Evolutionary conservation across 257 asterid species (phyloP).

Genomic region (Salvia miltiorrhiza): DNA sequence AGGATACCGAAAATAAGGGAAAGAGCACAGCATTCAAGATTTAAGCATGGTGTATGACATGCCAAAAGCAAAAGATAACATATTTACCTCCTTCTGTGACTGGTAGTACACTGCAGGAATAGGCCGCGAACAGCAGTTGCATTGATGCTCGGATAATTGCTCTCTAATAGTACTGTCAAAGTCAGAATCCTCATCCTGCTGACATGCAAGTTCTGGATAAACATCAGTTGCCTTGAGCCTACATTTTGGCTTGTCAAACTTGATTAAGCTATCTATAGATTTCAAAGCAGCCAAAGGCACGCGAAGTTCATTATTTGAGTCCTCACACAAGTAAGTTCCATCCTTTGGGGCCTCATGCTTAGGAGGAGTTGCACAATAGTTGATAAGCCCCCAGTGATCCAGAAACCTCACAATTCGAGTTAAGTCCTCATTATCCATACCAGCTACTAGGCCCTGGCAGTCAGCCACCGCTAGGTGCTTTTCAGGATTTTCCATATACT

Average conservation of each 20-base stretch:
- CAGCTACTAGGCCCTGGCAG: slow-evolving; percentile 63
- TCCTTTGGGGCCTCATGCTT: slow-evolving; percentile 50
- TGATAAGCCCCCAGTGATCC: slow-evolving; percentile 96
- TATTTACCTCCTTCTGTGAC: slow-evolving; percentile 90
- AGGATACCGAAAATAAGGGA: slow-evolving; percentile 3
- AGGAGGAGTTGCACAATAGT: slow-evolving; percentile 74
- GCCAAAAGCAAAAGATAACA: slow-evolving; percentile 13
- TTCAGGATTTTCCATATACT: slow-evolving; percentile 88
- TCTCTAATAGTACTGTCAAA: slow-evolving; percentile 68
- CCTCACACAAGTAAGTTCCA: slow-evolving; percentile 63
- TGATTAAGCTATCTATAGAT: slow-evolving; percentile 84
- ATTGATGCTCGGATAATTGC: slow-evolving; percentile 63
- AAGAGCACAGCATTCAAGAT: background rate
- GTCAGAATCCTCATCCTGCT: slow-evolving; percentile 49
- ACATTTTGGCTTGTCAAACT: slow-evolving; percentile 89
- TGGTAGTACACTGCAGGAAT: slow-evolving; percentile 65
- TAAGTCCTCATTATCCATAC: slow-evolving; percentile 65
- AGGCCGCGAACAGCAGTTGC: slow-evolving; percentile 66
- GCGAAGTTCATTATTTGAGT: slow-evolving; percentile 68
- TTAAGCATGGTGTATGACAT: background rate
- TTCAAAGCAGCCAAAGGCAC: slow-evolving; percentile 88
- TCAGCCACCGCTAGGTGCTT: slow-evolving; percentile 63
- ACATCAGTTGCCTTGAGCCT: slow-evolving; percentile 69
- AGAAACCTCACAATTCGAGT: slow-evolving; percentile 83
- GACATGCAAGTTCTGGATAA: slow-evolving; percentile 68